phyloP scores from a whole-genome alignment of 2,329 filamentous ascomycete genomes.

The Ceratocystis diversiconidia region DNA sequence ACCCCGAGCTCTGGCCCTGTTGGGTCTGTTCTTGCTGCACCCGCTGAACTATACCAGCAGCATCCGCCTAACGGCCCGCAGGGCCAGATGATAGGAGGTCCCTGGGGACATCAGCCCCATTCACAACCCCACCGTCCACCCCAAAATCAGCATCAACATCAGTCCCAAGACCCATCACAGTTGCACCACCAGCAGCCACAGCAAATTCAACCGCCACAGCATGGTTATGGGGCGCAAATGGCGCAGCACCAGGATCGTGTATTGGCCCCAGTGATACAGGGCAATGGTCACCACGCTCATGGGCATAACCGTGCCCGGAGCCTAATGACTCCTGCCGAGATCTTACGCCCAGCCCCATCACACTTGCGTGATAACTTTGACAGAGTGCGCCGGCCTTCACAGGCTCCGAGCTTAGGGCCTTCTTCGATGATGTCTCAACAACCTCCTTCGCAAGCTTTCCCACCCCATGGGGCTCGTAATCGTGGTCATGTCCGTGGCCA shows the following conservation, averaged over 20 bases:
- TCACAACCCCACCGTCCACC: neutral
- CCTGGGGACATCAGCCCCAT: constrained; percentile 1
- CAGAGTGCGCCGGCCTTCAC: constrained; percentile 14
- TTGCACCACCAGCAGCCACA: neutral
- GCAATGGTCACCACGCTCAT: constrained; percentile 3
- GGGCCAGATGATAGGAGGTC: neutral
- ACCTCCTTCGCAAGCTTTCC: neutral
- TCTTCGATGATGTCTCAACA: neutral
- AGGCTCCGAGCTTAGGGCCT: neutral
- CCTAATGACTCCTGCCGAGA: constrained; percentile 16
- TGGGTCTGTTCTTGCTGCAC: neutral
- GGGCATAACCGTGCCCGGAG: constrained; percentile 15
- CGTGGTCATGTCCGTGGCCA: constrained; percentile 14
- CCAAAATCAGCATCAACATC: neutral
- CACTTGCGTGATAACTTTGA: constrained; percentile 16
- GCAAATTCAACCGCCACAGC: constrained; percentile 2
- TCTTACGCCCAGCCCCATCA: constrained; percentile 11
- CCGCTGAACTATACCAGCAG: constrained; percentile 8
- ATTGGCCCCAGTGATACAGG: neutral
- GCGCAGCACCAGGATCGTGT: neutral
- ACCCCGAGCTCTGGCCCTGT: constrained; percentile 5
- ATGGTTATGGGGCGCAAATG: constrained; percentile 8
- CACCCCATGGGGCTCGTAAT: neutral
- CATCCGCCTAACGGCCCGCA: constrained; percentile 3
- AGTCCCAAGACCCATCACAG: neutral